Conservation (phyloP, 106 monocot species). For the Dendrobium nobile region DNA sequence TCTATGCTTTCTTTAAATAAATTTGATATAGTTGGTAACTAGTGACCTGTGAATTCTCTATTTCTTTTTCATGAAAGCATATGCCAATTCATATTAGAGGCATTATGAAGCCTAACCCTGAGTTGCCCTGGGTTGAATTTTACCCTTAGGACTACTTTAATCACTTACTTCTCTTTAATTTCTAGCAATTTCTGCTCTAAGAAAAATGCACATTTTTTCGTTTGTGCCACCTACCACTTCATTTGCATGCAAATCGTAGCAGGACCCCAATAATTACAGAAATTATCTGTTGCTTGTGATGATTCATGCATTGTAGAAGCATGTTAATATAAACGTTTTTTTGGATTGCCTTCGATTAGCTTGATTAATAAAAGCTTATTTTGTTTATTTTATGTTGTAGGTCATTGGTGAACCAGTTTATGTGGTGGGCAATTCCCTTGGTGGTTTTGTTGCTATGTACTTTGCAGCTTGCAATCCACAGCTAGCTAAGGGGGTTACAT, state of each 20-base stretch:
- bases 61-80: no score
- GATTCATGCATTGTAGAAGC: neutral
- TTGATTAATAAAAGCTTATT: neutral
- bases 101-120: no score
- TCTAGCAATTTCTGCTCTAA: neutral
- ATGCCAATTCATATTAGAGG: no score
- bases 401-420: constrained; percentile 94
- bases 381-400: constrained; percentile 23
- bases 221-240: neutral
- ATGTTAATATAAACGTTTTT: neutral
- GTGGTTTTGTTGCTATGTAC: constrained; percentile 82
- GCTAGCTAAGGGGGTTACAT: constrained; percentile 80
- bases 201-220: neutral
- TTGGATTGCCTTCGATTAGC: neutral
- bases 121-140: neutral
- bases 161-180: neutral
- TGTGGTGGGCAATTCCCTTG: constrained; percentile 90
- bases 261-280: neutral
- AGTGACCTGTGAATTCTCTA: no score
- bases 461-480: constrained; percentile 63
- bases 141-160: neutral
- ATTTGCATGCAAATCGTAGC: neutral
- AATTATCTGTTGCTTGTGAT: neutral
- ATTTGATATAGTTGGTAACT: no score
- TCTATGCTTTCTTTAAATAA: no score